A percentile compares a stretch with the other conserved stretches of the same genome.
phyloP scores from a whole-genome alignment of 352 stramenopile genomes.

The Pythium dissotocum region DNA sequence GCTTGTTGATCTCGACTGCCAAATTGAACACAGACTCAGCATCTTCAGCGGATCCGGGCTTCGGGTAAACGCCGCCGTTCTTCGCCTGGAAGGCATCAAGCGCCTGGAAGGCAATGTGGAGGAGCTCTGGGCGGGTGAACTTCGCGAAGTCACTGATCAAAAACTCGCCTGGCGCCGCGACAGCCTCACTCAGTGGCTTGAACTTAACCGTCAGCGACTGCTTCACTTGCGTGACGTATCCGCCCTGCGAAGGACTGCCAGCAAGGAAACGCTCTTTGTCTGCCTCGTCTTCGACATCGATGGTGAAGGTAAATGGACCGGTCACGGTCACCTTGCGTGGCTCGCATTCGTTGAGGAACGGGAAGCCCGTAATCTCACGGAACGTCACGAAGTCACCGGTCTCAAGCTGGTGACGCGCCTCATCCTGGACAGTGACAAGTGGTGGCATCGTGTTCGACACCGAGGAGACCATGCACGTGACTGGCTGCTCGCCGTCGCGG shows the following conservation, averaged over 20 bases:
- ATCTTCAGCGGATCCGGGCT: conserved; percentile 84
- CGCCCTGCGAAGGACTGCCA: conserved; percentile 66
- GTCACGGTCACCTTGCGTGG: conserved; percentile 77
- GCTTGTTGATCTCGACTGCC: conserved; percentile 65
- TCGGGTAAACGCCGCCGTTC: conserved; percentile 76
- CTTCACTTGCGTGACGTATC: conserved; percentile 96
- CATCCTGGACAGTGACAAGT: conserved; percentile 97
- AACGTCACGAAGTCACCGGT: conserved; percentile 97
- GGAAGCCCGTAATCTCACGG: conserved; percentile 92
- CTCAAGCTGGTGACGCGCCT: conserved; percentile 96
- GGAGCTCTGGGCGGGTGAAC: conserved; percentile 89
- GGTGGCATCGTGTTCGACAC: conserved; percentile 84
- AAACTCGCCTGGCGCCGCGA: conserved; percentile 93
- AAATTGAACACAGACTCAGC: conserved; percentile 88
- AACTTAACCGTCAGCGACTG: conserved; percentile 94
- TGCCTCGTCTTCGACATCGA: conserved; percentile 79
- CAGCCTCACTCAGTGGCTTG: conserved; percentile 83
- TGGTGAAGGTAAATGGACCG: conserved; percentile 97
- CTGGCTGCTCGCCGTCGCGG: conserved; percentile 92
- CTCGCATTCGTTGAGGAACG: conserved; percentile 81
- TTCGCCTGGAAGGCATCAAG: conserved; percentile 86
- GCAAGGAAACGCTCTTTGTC: conserved; percentile 70
- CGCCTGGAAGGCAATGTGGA: conserved; percentile 90
- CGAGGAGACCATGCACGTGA: conserved; percentile 93
- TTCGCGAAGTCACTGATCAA: conserved; percentile 99